A percentile compares a stretch with the other conserved stretches of the same genome.
Evolutionary conservation across 257 asterid genomes (phyloP).

Genomic region (Knoxia roxburghii): DNA sequence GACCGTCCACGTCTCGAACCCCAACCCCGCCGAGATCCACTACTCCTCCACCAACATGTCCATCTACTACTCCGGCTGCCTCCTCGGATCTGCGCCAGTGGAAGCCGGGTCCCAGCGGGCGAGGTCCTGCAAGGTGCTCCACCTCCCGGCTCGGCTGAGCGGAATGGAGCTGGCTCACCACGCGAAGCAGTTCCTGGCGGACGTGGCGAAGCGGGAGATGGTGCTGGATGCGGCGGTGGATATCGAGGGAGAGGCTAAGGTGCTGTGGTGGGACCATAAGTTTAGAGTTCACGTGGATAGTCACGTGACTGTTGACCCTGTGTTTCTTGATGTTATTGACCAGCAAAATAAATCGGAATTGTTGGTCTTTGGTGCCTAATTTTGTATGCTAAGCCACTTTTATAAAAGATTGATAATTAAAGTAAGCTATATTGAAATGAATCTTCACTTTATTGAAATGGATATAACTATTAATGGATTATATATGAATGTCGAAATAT

Average conservation of each 20-base stretch:
- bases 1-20: slow-evolving; percentile 94
- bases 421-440: no score
- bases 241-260: slow-evolving; percentile 71
- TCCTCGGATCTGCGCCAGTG: slow-evolving; percentile 75
- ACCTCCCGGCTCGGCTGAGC: slow-evolving; percentile 76
- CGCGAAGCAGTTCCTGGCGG: slow-evolving; percentile 58
- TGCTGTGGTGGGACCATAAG: slow-evolving; percentile 83
- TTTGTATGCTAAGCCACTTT: no score
- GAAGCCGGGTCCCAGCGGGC: slow-evolving; percentile 81
- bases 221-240: slow-evolving; percentile 74
- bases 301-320: slow-evolving; percentile 90
- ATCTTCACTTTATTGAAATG: no score
- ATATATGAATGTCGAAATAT: no score
- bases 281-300: slow-evolving; percentile 87
- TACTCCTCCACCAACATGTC: slow-evolving; percentile 72
- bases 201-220: slow-evolving; percentile 83
- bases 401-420: no score
- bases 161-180: slow-evolving; percentile 70
- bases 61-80: slow-evolving; percentile 69
- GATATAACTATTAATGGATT: no score
- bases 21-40: slow-evolving; percentile 63
- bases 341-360: slow-evolving; percentile 67
- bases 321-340: slow-evolving; percentile 73
- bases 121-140: slow-evolving; percentile 83
- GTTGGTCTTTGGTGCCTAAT: slow-evolving; percentile 35